Percentiles rank a stretch among this genome's conserved stretches.
Evolutionary conservation across 257 asterid genomes (phyloP).

Genomic region (Nemophila menziesii): DNA sequence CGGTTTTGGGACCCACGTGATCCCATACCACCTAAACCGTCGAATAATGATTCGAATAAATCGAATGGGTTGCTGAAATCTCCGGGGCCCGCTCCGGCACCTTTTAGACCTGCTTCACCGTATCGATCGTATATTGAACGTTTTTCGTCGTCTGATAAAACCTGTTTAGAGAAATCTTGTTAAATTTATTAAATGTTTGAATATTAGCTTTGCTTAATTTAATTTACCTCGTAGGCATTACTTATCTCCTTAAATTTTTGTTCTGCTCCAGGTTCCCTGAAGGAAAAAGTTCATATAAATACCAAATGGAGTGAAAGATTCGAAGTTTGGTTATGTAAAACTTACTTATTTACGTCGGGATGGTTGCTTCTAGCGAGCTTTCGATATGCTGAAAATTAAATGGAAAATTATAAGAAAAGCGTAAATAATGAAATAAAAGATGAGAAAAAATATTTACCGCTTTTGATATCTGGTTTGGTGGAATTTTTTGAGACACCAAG

Average conservation of each 20-base stretch:
- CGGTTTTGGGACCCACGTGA: conserved; percentile 64
- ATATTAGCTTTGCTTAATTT: too few species aligned
- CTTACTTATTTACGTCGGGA: conserved; percentile 96
- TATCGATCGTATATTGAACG: conserved; percentile 85
- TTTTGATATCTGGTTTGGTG: conserved; percentile 83
- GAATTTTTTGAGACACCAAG: conserved; percentile 83
- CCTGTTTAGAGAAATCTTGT: conserved; percentile 33
- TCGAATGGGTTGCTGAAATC: conserved; percentile 96
- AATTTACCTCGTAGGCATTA: conserved; percentile 86
- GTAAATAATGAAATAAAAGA: too few species aligned
- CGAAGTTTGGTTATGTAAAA: background rate
- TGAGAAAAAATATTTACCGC: conserved; percentile 37
- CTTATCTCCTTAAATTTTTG: conserved; percentile 88
- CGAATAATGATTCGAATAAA: conserved; percentile 74
- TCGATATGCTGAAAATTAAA: conserved; percentile 65
- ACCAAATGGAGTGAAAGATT: background rate
- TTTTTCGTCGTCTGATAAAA: conserved; percentile 84
- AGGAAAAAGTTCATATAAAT: background rate
- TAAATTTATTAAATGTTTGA: too few species aligned
- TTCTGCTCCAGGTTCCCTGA: conserved; percentile 89
- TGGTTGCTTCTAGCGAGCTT: conserved; percentile 90
- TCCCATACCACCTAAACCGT: conserved; percentile 88
- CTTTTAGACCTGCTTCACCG: conserved; percentile 98
- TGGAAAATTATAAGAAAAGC: too few species aligned
- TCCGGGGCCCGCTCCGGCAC: conserved; percentile 65